phyloP scores from a whole-genome alignment of 345 rosid genomes.

The Gossypioides kirkii region DNA sequence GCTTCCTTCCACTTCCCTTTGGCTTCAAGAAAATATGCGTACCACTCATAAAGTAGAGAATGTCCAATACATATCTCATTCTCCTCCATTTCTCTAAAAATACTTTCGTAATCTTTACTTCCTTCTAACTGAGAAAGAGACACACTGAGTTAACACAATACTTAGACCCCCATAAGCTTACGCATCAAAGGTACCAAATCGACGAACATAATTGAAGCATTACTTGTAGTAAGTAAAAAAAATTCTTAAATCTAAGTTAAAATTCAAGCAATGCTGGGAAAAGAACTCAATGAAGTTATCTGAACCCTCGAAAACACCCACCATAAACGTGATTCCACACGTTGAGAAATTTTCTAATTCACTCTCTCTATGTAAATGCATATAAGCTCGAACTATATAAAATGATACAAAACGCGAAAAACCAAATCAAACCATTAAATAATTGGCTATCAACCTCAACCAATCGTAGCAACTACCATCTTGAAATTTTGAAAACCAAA shows the following conservation, averaged over 20 bases:
- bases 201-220: not conserved
- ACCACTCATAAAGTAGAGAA: constrained; percentile 70
- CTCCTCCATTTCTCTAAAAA: constrained; percentile 57
- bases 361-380: not conserved
- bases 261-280: not conserved
- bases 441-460: not conserved
- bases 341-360: not conserved
- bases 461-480: not conserved
- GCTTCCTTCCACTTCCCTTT: constrained; percentile 71
- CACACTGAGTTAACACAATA: not conserved
- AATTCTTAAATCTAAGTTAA: not conserved
- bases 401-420: not conserved
- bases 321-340: not conserved
- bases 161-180: not conserved
- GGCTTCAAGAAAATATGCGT: constrained; percentile 68
- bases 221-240: not conserved
- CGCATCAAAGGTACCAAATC: constrained; percentile 1
- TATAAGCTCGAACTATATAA: not conserved
- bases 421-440: not conserved
- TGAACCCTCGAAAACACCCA: not conserved
- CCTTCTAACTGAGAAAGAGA: constrained; percentile 52
- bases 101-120: constrained; percentile 46
- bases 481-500: not conserved
- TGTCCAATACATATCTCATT: constrained; percentile 39
- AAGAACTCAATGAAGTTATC: not conserved